Conservation (phyloP, 768 basidiomycete genomes). For the Goffeauzyma gilvescens region DNA sequence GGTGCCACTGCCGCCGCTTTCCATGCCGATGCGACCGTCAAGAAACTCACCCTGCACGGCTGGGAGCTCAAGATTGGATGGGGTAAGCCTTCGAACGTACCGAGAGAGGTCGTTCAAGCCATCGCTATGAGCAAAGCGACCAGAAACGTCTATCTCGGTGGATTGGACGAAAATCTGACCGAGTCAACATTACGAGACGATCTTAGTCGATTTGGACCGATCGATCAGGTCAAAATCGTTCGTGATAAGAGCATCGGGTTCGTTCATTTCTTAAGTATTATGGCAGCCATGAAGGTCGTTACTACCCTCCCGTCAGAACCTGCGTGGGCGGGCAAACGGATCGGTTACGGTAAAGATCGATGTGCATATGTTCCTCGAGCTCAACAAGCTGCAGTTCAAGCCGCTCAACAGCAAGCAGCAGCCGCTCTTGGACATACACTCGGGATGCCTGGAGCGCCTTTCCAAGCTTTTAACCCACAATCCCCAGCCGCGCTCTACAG, state of each 20-base stretch:
- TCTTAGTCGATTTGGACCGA: slow-evolving; percentile 74
- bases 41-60: slow-evolving; percentile 77
- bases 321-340: slow-evolving; percentile 83
- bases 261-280: slow-evolving; percentile 91
- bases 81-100: slow-evolving; percentile 85
- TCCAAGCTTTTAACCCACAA: slow-evolving; percentile 26
- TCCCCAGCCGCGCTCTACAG: slow-evolving; percentile 14
- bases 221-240: slow-evolving; percentile 99
- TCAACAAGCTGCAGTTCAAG: slow-evolving; percentile 61
- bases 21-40: slow-evolving; percentile 88
- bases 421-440: slow-evolving; percentile 29
- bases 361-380: slow-evolving; percentile 75
- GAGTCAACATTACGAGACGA: slow-evolving; percentile 86
- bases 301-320: slow-evolving; percentile 79
- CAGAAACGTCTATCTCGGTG: slow-evolving; percentile 89
- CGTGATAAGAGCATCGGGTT: slow-evolving; percentile 98
- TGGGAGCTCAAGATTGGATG: slow-evolving; percentile 98
- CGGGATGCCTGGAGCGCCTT: slow-evolving; percentile 27
- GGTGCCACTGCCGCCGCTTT: slow-evolving; percentile 82
- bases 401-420: slow-evolving; percentile 33
- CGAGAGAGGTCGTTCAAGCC: slow-evolving; percentile 63
- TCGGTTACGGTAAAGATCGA: slow-evolving; percentile 96
- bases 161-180: slow-evolving; percentile 69
- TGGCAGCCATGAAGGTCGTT: slow-evolving; percentile 91
- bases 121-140: slow-evolving; percentile 84